Evolutionary conservation across 352 stramenopile genomes (phyloP), one percentile per base, ranked within the genome.

Genomic region (Saprolegnia parasitica): DNA sequence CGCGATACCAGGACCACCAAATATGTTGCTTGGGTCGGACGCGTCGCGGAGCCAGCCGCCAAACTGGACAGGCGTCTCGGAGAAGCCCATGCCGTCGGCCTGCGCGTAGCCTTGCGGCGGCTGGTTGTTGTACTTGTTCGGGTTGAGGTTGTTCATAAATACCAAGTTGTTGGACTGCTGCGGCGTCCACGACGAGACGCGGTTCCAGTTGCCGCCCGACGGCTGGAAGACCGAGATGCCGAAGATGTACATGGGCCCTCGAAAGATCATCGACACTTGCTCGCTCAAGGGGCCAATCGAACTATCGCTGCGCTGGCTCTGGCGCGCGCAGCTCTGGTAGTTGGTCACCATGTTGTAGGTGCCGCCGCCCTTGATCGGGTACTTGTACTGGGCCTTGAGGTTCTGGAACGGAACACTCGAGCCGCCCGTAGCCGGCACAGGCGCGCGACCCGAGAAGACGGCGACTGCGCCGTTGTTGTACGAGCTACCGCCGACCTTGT

Each of bases 91-190:
- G 56, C 85, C 85, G 47, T 93, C 77, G 5, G 71, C 71, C 24
- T 76, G 74, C 16, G 80, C 79, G 71, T 86, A 93, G 15, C 83
- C 80, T 73, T 90, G 77, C 9, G 84, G 84, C 1, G 80, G 81
- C 35, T 71, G 74, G 37, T 74, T 72, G 37, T 84, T 84, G 18
- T 35, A 68, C 71, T 84, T 91, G 76, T 93, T 80, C 35, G 90
- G 74, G 79, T 93, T 91, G 74, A 78, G 74, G 76, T 93, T 93
- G 81, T 93, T 93, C 10, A 93, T 50, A 75, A 91, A 93, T 23
- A 93, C 84, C 71, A 93, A 75, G 77, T 93, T 93, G 57, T 72
- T 75, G 11, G 77, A 67, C 55, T 78, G 81, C 20, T 73, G 77
- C 50, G 85, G 85, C 54, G 73, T 71, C 76, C 84, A 93, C 18